A percentile compares a stretch with the other conserved stretches of the same genome.
phyloP scores from a whole-genome alignment of 2,329 filamentous ascomycete species.

The Stachybotrys elegans region DNA sequence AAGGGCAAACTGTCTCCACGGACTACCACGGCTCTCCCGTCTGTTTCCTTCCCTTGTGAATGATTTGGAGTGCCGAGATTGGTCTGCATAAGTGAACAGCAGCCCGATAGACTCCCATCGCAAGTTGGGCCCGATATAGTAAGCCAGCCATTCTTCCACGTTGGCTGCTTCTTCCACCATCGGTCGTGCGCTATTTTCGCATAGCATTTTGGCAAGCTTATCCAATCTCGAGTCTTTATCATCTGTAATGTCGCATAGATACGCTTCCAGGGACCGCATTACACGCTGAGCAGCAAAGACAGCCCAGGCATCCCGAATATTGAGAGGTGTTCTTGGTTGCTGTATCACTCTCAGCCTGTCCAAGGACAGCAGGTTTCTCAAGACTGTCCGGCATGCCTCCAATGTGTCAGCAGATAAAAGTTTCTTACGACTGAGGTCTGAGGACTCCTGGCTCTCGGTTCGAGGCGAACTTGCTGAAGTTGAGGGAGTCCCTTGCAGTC shows the following conservation, averaged over 20 bases:
- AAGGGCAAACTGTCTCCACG: slow-evolving; percentile 10
- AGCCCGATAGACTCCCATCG: slow-evolving; percentile 40
- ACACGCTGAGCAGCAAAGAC: slow-evolving; percentile 16
- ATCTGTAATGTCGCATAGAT: slow-evolving; percentile 19
- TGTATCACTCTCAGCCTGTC: slow-evolving; percentile 22
- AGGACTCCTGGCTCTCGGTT: not conserved
- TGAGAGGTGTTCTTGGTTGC: slow-evolving; percentile 12
- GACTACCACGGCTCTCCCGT: slow-evolving; percentile 9
- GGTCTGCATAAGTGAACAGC: slow-evolving; percentile 19
- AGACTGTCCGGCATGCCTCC: slow-evolving; percentile 31
- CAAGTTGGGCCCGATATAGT: slow-evolving; percentile 31
- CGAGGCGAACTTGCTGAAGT: not conserved
- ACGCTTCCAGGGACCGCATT: slow-evolving; percentile 23
- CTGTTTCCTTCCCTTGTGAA: not conserved
- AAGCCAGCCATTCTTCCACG: slow-evolving; percentile 30
- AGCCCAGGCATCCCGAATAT: not conserved
- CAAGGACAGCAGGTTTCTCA: slow-evolving; percentile 27
- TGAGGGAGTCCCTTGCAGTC: slow-evolving; percentile 12
- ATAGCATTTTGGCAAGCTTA: slow-evolving; percentile 28
- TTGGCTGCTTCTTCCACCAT: slow-evolving; percentile 28
- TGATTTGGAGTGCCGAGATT: not conserved
- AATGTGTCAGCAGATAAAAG: slow-evolving; percentile 6
- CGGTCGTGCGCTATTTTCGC: slow-evolving; percentile 29
- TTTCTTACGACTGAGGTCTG: not conserved
- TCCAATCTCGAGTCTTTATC: slow-evolving; percentile 25